Evolutionary conservation across 352 stramenopile species (phyloP).

Genomic region (Globisporangium alternatum): DNA sequence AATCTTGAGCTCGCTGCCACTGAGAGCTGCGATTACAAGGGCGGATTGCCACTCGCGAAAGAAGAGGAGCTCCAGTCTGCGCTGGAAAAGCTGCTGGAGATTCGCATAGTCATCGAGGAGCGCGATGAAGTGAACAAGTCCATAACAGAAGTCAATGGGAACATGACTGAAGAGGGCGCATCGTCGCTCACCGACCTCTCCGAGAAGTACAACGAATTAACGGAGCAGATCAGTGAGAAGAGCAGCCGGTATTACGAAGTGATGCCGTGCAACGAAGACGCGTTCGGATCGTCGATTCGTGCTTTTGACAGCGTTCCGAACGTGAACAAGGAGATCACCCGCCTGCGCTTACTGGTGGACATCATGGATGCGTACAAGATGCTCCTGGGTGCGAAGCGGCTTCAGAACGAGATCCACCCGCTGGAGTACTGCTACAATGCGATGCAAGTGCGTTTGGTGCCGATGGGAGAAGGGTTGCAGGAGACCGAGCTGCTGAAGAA

Average conservation of each 20-base stretch:
- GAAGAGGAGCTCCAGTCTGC: constrained; percentile 47
- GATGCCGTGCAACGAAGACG: constrained; percentile 72
- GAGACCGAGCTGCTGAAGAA: constrained; percentile 49
- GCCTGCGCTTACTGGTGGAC: constrained; percentile 55
- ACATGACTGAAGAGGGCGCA: constrained; percentile 43
- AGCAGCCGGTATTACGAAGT: constrained; percentile 80
- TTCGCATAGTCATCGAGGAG: constrained; percentile 46
- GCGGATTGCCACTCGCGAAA: constrained; percentile 60
- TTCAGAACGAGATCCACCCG: constrained; percentile 37
- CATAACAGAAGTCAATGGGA: constrained; percentile 40
- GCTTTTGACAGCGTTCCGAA: constrained; percentile 52
- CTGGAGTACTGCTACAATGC: constrained; percentile 82
- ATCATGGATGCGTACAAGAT: constrained; percentile 83
- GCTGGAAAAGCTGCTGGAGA: constrained; percentile 43
- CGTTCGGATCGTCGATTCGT: constrained; percentile 50
- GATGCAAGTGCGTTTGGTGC: constrained; percentile 56
- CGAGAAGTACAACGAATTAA: constrained; percentile 44
- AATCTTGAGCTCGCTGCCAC: constrained; percentile 66
- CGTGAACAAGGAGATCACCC: constrained; percentile 69
- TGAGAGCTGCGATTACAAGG: constrained; percentile 44
- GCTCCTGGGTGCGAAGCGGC: constrained; percentile 53
- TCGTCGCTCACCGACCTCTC: constrained; percentile 43
- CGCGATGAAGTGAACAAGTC: constrained; percentile 49
- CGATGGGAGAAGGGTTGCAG: constrained; percentile 22
- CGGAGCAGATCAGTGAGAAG: constrained; percentile 64